Percentiles rank a stretch among this genome's conserved stretches.
These are phyloP conservation scores for Tetrahymena borealis DNA, from an alignment of 73 alveolate species.

Conservation along the genomic window DNA sequence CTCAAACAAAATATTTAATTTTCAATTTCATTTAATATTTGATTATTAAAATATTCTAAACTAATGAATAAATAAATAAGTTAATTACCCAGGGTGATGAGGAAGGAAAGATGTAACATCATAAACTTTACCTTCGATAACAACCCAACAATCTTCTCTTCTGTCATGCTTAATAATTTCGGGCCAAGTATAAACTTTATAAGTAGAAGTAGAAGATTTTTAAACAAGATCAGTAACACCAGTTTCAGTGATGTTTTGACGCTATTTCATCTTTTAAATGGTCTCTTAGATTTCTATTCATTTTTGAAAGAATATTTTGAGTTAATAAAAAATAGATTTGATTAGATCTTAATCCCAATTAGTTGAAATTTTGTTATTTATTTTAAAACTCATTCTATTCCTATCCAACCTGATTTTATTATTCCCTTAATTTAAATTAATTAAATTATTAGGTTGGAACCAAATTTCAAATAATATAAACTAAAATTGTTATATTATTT, in stretches of 20 bases:
- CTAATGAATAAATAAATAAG: background rate
- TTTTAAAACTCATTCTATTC: no score
- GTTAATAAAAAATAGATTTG: background rate
- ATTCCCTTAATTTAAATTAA: no score
- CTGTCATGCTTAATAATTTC: slow-evolving; percentile 67
- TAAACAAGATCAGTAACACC: background rate
- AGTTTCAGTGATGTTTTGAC: background rate
- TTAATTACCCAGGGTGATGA: slow-evolving; percentile 65
- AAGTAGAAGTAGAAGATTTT: slow-evolving; percentile 1
- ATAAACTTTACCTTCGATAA: slow-evolving; percentile 65
- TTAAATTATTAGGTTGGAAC: no score
- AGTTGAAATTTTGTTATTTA: no score
- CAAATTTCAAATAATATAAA: no score
- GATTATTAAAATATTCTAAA: background rate
- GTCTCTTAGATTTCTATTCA: background rate
- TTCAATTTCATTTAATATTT: no score
- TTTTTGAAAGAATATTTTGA: background rate
- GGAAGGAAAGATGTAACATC: slow-evolving; percentile 64
- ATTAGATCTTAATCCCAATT: background rate
- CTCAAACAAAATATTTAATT: background rate
- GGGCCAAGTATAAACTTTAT: slow-evolving; percentile 50
- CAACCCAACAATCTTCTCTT: slow-evolving; percentile 64
- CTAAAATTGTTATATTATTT: no score
- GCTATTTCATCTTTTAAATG: background rate
- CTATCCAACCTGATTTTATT: no score